Percentiles rank a stretch among this genome's conserved stretches.
phyloP scores from a whole-genome alignment of 2,329 filamentous ascomycete genomes.

The Dothiorella sarmentorum region DNA sequence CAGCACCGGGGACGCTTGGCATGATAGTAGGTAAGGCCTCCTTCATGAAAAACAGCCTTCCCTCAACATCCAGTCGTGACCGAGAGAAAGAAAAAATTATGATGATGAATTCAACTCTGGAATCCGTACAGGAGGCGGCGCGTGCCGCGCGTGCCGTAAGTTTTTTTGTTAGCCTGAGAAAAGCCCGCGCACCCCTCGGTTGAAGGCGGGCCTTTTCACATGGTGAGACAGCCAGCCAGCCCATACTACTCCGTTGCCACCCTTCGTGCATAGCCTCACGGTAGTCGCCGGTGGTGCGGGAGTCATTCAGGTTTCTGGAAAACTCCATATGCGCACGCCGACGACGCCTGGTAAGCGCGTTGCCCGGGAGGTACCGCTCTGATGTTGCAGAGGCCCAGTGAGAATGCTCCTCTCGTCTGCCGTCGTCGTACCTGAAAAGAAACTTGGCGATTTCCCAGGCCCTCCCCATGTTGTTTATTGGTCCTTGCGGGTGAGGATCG shows the following conservation, averaged over 20 bases:
- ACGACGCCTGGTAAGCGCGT: background rate
- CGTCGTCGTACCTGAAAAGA: background rate
- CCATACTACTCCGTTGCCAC: background rate
- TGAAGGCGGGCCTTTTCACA: background rate
- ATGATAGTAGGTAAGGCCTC: too few relatives aligned
- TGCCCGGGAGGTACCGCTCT: background rate
- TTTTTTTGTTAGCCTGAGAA: too few relatives aligned
- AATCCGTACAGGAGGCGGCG: too few relatives aligned
- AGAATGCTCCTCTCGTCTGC: background rate
- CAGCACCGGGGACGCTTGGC: too few relatives aligned
- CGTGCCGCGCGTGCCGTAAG: too few relatives aligned
- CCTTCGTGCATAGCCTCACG: background rate
- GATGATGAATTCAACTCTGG: too few relatives aligned
- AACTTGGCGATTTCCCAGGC: background rate
- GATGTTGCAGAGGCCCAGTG: background rate
- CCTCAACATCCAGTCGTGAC: too few relatives aligned
- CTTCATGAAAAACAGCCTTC: too few relatives aligned
- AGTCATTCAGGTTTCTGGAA: background rate
- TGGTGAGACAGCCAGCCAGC: background rate
- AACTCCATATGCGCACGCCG: background rate
- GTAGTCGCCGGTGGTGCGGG: background rate
- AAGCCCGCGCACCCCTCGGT: background rate
- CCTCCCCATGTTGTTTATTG: background rate
- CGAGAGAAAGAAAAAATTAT: too few relatives aligned
- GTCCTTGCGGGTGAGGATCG: too few relatives aligned